Base-by-base conservation (phyloP, 2,329 filamentous ascomycete genomes). In the Epichloe elymi region DNA sequence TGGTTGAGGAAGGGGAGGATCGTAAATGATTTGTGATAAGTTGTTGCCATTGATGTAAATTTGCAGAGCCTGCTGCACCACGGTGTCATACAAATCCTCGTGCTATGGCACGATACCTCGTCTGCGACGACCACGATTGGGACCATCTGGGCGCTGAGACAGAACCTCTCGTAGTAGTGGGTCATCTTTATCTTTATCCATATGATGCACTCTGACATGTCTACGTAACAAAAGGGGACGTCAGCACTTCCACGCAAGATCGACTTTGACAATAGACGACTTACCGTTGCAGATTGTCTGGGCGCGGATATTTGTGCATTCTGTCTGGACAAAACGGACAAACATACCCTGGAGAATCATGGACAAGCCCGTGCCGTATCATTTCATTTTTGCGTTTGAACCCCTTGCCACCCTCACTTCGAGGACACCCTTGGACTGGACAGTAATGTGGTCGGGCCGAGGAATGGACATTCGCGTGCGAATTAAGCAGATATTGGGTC, bases 301-400 rank as follows among this genome's bases (percentile, higher is more conserved):
- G 93, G 58, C 93, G 77, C 5, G 93, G 93, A 65, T 97, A 97
- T 63, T 86, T 90, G 66, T 96, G 91, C 64, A 96, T 89, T 57
- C 89, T 78, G 61, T 95, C 89, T 1, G 88, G 86, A 65, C 93
- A 98, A 63, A 96, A 97, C 0, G 93, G 93, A 65, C 93, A 98
- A 33, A 95, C 83, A 61, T 97, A 98, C 54, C 91, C 91, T 1
- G 93, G 93, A 7, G 88, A 95, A 57, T 89, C 85, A 62, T 98
- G 93, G 4, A 97, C 93, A 3, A 97, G 76, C 1, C 91, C 90
- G 61, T 85, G 82, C 30, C 82, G 69, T 45, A 85, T 85, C 82
- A 85, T 84, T 63, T 85, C 82, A 57, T 85, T 85, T 63, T 85
- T 85, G 52, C 82, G 73, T 64, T 85, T 85, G 64, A 86, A 86